These are phyloP conservation scores for Rhizopogon vulgaris DNA, from an alignment of 768 basidiomycete genomes.

Conservation along the genomic window DNA sequence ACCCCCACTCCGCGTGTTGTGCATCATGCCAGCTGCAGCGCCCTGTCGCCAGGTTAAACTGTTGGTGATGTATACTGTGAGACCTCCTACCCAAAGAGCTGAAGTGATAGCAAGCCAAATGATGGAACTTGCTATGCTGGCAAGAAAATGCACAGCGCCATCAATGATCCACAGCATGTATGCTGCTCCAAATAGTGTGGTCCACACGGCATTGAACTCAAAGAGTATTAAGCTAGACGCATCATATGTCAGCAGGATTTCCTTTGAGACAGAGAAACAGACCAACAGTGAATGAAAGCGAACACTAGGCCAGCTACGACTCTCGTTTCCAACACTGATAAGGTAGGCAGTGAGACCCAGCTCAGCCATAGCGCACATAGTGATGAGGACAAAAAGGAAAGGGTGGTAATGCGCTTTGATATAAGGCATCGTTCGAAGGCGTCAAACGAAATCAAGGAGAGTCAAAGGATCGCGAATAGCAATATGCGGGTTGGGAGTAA, in stretches of 20 bases:
- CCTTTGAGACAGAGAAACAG: not conserved
- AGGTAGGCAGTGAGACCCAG: conserved; percentile 71
- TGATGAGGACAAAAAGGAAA: conserved; percentile 58
- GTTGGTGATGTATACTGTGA: not conserved
- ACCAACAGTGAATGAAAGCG: conserved; percentile 63
- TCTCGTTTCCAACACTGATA: conserved; percentile 61
- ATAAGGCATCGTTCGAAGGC: conserved; percentile 29
- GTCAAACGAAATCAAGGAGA: conserved; percentile 6
- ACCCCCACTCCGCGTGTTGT: conserved; percentile 52
- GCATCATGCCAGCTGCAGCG: conserved; percentile 60
- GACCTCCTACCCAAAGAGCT: conserved; percentile 54
- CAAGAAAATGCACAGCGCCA: conserved; percentile 59
- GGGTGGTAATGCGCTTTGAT: conserved; percentile 55
- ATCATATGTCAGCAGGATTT: conserved; percentile 4
- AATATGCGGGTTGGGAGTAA: not conserved
- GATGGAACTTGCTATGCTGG: conserved; percentile 73
- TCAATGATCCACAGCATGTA: conserved; percentile 70
- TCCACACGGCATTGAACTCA: conserved; percentile 68
- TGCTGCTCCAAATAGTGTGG: conserved; percentile 59
- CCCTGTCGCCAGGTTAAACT: conserved; percentile 39
- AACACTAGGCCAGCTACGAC: conserved; percentile 51
- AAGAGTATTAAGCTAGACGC: conserved; percentile 47
- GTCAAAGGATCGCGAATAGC: not conserved
- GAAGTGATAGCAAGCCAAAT: conserved; percentile 65
- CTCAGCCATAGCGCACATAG: conserved; percentile 62